These are phyloP conservation scores for Microbotryum scabiosae DNA, from an alignment of 1,284 basidiomycete genomes.

Conservation along the genomic window DNA sequence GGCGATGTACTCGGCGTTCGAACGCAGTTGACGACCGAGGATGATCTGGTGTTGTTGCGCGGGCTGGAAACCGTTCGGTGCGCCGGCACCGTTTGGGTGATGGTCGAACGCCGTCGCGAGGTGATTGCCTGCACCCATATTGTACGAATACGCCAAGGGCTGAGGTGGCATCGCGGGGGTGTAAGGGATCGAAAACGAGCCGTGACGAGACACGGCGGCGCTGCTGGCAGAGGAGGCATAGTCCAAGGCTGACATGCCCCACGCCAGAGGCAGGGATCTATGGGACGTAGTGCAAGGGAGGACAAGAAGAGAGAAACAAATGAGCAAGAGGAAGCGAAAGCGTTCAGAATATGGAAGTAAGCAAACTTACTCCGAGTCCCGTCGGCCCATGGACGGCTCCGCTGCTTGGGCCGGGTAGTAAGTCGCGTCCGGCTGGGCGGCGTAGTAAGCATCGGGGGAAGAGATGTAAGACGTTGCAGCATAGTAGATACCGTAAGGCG, in stretches of 20 bases:
- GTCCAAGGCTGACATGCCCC: slow-evolving; percentile 22
- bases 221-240: slow-evolving; percentile 13
- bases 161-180: slow-evolving; percentile 5
- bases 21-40: slow-evolving; percentile 18
- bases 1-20: slow-evolving; percentile 27
- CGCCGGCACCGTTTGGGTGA: background rate
- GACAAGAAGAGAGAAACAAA: background rate
- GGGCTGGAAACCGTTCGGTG: slow-evolving; percentile 9
- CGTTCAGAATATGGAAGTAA: background rate
- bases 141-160: slow-evolving; percentile 5
- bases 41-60: slow-evolving; percentile 32
- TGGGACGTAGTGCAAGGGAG: background rate
- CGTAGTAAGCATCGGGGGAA: slow-evolving; percentile 8
- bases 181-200: slow-evolving; percentile 23
- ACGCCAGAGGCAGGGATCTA: slow-evolving; percentile 9
- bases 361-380: slow-evolving; percentile 23
- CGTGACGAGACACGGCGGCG: slow-evolving; percentile 16
- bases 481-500: slow-evolving; percentile 12
- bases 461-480: slow-evolving; percentile 9
- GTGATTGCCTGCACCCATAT: background rate
- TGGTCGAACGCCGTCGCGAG: slow-evolving; percentile 2
- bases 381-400: slow-evolving; percentile 4
- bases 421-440: slow-evolving; percentile 1
- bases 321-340: background rate
- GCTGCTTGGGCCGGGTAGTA: background rate